These are phyloP conservation scores for Climacium dendroides DNA, from an alignment of 225 moss, liverwort and hornwort genomes.

Conservation along the genomic window DNA sequence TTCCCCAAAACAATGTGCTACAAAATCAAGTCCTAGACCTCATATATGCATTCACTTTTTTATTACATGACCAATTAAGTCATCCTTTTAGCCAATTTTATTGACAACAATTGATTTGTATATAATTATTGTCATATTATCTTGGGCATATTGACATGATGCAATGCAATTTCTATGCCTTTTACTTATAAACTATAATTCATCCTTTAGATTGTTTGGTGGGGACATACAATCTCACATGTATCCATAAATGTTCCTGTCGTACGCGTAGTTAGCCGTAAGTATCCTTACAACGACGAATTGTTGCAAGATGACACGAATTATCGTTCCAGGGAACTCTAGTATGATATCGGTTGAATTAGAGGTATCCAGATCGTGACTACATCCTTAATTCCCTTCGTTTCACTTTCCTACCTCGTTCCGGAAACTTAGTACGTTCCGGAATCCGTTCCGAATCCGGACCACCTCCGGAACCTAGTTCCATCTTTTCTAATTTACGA, in stretches of 20 bases:
- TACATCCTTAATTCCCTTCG: too few species aligned
- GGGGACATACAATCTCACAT: neutral
- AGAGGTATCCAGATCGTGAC: too few species aligned
- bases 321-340: too few species aligned
- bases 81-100: neutral
- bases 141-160: neutral
- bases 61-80: neutral
- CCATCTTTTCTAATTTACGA: too few species aligned
- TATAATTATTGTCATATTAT: neutral
- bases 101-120: neutral
- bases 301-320: too few species aligned
- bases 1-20: fast-evolving
- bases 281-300: too few species aligned
- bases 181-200: neutral
- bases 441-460: too few species aligned
- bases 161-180: neutral
- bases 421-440: too few species aligned
- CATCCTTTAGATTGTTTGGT: neutral
- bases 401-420: too few species aligned
- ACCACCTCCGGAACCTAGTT: too few species aligned
- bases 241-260: neutral
- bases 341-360: too few species aligned
- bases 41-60: neutral
- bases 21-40: neutral
- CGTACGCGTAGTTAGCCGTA: too few species aligned